Evolutionary conservation across 805 yeast species (phyloP), one percentile per base, ranked within the genome.

Genomic region (Saccharomycopsis fodiens): DNA sequence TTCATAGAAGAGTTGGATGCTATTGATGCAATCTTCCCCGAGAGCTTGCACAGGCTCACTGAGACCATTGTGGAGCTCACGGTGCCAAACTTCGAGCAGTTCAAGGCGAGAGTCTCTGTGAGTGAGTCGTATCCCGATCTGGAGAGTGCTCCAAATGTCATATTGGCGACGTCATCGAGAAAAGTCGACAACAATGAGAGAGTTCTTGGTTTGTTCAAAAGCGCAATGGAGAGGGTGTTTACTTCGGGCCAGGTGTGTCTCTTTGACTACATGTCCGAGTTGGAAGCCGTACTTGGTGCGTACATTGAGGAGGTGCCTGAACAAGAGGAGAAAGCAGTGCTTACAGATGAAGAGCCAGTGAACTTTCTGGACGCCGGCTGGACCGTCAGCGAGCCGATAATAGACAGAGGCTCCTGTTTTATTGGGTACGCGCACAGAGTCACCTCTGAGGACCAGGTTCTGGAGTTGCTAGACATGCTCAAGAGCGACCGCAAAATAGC

Each of bases 1-100:
- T 63, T 83, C 4, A 58, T 58, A 17, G 93, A 86, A 45, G 98
- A 91, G 57, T 62, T 86, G 16, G 79, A 75, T 34, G 91, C 96
- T 10, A 78, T 91, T 8, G 83, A 85, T 46, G 93, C 96, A 3
- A 91, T 93, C 10, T 91, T 78, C 57, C 96, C 95, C 1, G 84
- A 72, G 13, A 69, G 77, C 35, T 59, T 78, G 30, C 61, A 63
- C 3, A 55, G 54, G 21, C 50, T 53, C 31, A 47, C 40, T 36
- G 67, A 65, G 22, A 59, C 56, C 1, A 58, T 65, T 6, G 63
- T 74, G 5, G 73, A 73, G 38, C 66, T 82, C 12, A 63, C 64
- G 21, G 62, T 77, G 1, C 87, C 95, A 0, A 76, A 78, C 44
- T 82, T 82, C 55, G 78, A 76, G 42, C 70, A 72, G 30, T 68